phyloP scores from a whole-genome alignment of 2,329 filamentous ascomycete species.

The Aspergillus phoenicis region DNA sequence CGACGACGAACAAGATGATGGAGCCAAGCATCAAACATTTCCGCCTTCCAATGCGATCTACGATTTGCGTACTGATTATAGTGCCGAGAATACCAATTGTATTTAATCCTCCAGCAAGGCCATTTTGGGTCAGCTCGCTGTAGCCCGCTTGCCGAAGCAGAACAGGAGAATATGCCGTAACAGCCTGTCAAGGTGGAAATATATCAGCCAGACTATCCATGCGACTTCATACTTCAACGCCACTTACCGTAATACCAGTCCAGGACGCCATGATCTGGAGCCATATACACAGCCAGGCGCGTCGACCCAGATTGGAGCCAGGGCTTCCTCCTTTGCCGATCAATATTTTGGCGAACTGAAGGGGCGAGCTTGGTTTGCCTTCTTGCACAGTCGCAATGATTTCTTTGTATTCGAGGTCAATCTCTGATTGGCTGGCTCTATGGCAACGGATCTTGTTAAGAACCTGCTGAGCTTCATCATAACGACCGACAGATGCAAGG shows the following conservation, averaged over 20 bases:
- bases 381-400: conserved; percentile 38
- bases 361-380: conserved; percentile 38
- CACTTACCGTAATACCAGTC: conserved; percentile 47
- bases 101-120: conserved; percentile 55
- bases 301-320: conserved; percentile 39
- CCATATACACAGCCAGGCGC: conserved; percentile 49
- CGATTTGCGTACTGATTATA: conserved; percentile 54
- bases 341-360: conserved; percentile 44
- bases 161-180: conserved; percentile 41
- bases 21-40: conserved; percentile 46
- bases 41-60: conserved; percentile 53
- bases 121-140: conserved; percentile 43
- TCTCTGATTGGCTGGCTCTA: conserved; percentile 25
- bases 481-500: conserved; percentile 38
- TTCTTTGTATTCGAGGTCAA: conserved; percentile 39
- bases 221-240: too few species aligned
- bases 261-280: conserved; percentile 51
- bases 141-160: conserved; percentile 36
- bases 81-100: conserved; percentile 57
- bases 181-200: conserved; percentile 21
- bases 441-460: conserved; percentile 43
- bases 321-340: conserved; percentile 35
- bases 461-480: conserved; percentile 52
- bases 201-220: too few species aligned
- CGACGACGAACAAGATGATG: conserved; percentile 44